Percentiles rank a stretch among this genome's conserved stretches.
These are phyloP conservation scores for Colletotrichum sp. DNA, from an alignment of 2,329 filamentous ascomycete species.

Conservation along the genomic window DNA sequence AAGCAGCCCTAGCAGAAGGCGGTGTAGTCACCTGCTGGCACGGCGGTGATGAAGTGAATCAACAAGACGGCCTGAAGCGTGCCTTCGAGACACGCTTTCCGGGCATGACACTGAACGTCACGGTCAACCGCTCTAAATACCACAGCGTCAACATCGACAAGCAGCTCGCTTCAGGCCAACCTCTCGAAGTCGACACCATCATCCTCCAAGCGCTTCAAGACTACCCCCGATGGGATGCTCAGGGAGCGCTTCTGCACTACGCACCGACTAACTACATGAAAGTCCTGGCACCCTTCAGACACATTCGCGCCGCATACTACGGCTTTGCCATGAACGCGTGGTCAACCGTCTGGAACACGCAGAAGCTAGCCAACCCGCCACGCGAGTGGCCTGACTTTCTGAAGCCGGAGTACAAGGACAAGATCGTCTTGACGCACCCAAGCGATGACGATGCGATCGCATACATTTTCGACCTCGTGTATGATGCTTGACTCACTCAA, in stretches of 20 bases:
- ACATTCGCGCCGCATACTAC: conserved; percentile 45
- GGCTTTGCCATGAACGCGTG: conserved; percentile 43
- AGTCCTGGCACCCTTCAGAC: conserved; percentile 43
- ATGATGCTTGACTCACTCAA: conserved; percentile 23
- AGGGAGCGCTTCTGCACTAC: conserved; percentile 54
- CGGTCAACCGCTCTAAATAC: conserved; percentile 62
- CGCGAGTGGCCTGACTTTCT: conserved; percentile 48
- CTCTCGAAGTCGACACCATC: conserved; percentile 50
- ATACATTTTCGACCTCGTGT: conserved; percentile 54
- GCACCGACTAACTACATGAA: conserved; percentile 47
- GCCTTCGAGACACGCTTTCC: conserved; percentile 54
- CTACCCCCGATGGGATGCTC: conserved; percentile 54
- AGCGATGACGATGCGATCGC: conserved; percentile 63
- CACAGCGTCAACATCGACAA: conserved; percentile 52
- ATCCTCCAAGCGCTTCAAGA: conserved; percentile 57
- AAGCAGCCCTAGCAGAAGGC: conserved; percentile 53
- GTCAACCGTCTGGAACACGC: conserved; percentile 39
- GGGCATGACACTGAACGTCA: conserved; percentile 55
- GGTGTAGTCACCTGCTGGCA: conserved; percentile 51
- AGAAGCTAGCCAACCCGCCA: conserved; percentile 37
- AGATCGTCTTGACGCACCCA: conserved; percentile 59
- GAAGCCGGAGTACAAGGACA: conserved; percentile 56
- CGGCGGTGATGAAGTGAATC: conserved; percentile 50
- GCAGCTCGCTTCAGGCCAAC: conserved; percentile 41
- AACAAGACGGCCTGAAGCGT: conserved; percentile 43